These are phyloP conservation scores for barrel medic (Medicago truncatula) DNA, from an alignment of 306 rosid species.

Conservation along the genomic window DNA sequence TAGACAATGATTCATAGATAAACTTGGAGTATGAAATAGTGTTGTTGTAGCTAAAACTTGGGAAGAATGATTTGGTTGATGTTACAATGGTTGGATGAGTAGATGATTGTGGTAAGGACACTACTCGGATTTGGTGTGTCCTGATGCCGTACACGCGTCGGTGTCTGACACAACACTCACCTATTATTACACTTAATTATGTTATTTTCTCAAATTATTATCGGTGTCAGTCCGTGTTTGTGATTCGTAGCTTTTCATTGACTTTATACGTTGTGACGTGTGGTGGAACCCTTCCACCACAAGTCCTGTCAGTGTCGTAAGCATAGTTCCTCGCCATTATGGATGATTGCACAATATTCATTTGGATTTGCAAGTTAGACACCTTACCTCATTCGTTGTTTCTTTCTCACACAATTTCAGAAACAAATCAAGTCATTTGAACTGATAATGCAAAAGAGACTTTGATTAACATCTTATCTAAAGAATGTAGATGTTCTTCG, in stretches of 20 bases:
- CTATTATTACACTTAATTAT: no score
- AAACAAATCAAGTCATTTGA: not conserved
- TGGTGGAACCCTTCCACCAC: not conserved
- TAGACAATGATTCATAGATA: not conserved
- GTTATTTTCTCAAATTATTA: no score
- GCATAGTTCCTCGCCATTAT: not conserved
- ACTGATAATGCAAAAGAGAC: not conserved
- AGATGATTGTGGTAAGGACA: not conserved
- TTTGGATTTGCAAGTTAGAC: not conserved
- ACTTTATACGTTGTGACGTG: not conserved
- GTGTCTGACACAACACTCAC: no score
- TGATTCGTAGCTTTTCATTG: not conserved
- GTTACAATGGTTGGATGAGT: not conserved
- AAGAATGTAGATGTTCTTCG: not conserved
- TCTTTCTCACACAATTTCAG: not conserved
- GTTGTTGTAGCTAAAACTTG: not conserved
- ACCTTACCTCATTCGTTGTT: not conserved
- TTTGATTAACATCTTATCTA: not conserved
- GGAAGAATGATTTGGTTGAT: not conserved
- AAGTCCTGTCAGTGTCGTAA: not conserved
- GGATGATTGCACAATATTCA: not conserved
- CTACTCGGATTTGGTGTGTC: no score
- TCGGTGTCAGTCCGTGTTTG: no score
- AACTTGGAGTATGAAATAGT: not conserved
- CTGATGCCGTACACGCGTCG: no score